A percentile compares a stretch with the other conserved stretches of the same genome.
Conservation (phyloP, 306 rosid species). For the Glycyrrhiza uralensis region DNA sequence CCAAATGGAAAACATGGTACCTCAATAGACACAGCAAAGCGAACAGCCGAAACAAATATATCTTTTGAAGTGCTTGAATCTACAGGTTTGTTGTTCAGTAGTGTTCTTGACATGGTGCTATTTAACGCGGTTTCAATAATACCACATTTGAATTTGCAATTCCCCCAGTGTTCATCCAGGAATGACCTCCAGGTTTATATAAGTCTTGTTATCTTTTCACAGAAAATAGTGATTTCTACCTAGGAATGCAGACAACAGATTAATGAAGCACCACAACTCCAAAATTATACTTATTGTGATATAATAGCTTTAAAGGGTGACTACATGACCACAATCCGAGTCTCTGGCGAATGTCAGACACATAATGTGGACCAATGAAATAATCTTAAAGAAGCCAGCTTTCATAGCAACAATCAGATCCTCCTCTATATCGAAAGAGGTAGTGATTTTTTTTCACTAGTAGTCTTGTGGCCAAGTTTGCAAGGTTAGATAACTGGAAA, state of each 20-base stretch:
- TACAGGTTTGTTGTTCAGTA: constrained; percentile 9
- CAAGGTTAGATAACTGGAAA: neutral
- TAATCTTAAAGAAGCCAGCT: neutral
- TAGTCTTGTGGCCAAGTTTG: neutral
- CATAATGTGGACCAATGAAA: neutral
- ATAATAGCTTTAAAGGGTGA: neutral
- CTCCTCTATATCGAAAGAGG: neutral
- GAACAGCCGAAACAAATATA: constrained; percentile 80
- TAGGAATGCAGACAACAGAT: neutral
- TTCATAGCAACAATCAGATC: neutral
- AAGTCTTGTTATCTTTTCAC: neutral
- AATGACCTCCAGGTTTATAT: constrained; percentile 6
- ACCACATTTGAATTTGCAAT: neutral
- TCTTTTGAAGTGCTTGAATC: constrained; percentile 58
- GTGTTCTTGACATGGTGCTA: constrained; percentile 31
- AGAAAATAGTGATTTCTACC: neutral
- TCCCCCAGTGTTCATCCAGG: neutral
- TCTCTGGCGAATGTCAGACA: neutral
- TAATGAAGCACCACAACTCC: neutral
- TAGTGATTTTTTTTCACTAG: neutral
- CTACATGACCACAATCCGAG: neutral
- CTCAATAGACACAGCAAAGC: constrained; percentile 69
- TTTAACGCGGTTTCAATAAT: constrained; percentile 19
- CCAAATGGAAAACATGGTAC: constrained; percentile 73
- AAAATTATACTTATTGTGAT: neutral